Evolutionary conservation across 768 basidiomycete genomes (phyloP), one percentile per base, ranked within the genome.

Genomic region (Naganishia antarctica): DNA sequence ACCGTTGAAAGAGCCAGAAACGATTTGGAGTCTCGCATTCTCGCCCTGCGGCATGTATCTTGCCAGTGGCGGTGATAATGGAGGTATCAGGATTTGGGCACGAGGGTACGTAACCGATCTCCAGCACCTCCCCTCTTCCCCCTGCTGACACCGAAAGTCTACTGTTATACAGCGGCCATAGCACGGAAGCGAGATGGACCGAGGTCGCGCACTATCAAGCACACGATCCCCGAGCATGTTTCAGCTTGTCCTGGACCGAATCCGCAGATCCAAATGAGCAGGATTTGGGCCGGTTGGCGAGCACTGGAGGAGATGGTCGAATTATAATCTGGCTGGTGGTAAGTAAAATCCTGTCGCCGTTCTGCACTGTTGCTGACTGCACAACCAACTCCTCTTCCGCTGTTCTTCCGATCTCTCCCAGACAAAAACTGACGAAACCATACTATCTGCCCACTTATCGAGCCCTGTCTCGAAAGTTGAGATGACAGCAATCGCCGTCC

Each of bases 1-100:
- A 12, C 70, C 74, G 2, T 58, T 77, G 28, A 61, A 69, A 44
- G 76, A 77, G 46, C 73, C 75, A n/a, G 76, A 77, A 13, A 99
- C 96, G 0, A 92, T 99, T 15, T 99, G 96, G 96, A 83, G 86
- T 0, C 72, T 97, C 37, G 84, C 88, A 4, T 99, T 81, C 71
- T 80, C 87, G 82, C 89, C 91, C 0, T 81, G 82, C 48, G 89
- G 89, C 2, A 80, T 81, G 60, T 94, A 87, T 73, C 83, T 99
- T 31, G 92, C 91, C 0, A 90, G 88, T 21, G 87, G 85, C 0
- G 91, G 90, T 3, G 94, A 96, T 70, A 88, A 90, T 72, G 82
- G 82, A 58, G 89, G 87, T 1, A 83, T 97, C 47, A 83, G 88
- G 48, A 84, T 97, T 53, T 98, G 93, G 93, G 83, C 84, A 70